Percentiles rank a stretch among this genome's conserved stretches.
phyloP scores from a whole-genome alignment of 768 basidiomycete genomes.

The Leccinum sublutescens region DNA sequence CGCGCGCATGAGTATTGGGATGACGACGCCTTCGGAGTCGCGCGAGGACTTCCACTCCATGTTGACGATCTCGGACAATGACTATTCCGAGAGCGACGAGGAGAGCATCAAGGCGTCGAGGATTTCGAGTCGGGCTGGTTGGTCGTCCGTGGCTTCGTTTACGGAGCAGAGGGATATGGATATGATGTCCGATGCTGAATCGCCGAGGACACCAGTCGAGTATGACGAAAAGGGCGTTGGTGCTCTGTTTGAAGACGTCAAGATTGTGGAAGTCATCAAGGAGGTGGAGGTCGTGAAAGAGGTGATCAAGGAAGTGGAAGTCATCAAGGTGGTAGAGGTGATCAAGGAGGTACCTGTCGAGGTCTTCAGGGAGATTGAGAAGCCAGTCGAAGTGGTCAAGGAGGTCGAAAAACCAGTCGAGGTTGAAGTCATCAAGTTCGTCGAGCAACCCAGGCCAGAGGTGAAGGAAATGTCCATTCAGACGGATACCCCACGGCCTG shows the following conservation, averaged over 20 bases:
- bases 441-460: conserved; percentile 8
- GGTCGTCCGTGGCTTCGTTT: conserved; percentile 28
- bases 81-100: conserved; percentile 56
- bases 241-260: conserved; percentile 31
- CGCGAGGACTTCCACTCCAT: conserved; percentile 76
- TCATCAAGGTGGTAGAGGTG: neutral
- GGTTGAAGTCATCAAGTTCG: conserved; percentile 20
- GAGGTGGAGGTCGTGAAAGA: conserved; percentile 14
- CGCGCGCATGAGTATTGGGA: conserved; percentile 60
- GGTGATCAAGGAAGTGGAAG: conserved; percentile 29
- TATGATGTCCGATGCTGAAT: conserved; percentile 3
- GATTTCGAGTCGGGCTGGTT: conserved; percentile 34
- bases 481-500: conserved; percentile 55
- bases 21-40: conserved; percentile 66
- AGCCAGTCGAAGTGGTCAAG: no score
- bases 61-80: conserved; percentile 67
- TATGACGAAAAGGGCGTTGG: conserved; percentile 53
- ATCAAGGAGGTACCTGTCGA: conserved; percentile 25
- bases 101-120: conserved; percentile 75
- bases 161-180: conserved; percentile 10
- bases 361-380: conserved; percentile 17
- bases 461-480: conserved; percentile 74
- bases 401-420: conserved; percentile 19
- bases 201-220: conserved; percentile 28
- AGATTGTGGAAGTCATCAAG: conserved; percentile 31